Evolutionary conservation across 1,284 basidiomycete species (phyloP).

Genomic region (Chalciporus sp.): DNA sequence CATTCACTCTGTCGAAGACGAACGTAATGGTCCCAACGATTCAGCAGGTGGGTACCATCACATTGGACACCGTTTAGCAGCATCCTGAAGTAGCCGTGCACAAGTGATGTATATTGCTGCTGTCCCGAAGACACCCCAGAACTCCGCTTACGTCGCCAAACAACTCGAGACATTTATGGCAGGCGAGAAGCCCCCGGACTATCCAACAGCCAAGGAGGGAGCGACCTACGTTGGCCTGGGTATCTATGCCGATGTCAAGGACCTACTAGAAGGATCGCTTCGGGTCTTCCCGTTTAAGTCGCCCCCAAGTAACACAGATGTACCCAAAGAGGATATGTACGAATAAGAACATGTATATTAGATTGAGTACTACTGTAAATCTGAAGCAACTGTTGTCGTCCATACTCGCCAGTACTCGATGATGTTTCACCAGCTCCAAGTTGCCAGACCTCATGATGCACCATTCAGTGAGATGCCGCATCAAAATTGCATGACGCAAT

Average conservation of each 20-base stretch:
- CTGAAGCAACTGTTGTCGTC: too few relatives aligned
- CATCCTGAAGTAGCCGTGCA: background rate
- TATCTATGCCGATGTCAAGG: slow-evolving; percentile 23
- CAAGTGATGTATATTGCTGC: slow-evolving; percentile 83
- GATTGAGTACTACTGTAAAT: too few relatives aligned
- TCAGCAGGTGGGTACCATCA: slow-evolving; percentile 57
- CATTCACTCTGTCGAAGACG: slow-evolving; percentile 77
- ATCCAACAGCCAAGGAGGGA: slow-evolving; percentile 51
- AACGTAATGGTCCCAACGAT: slow-evolving; percentile 69
- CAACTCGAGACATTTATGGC: slow-evolving; percentile 67
- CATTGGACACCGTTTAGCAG: background rate
- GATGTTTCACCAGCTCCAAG: too few relatives aligned
- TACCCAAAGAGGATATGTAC: too few relatives aligned
- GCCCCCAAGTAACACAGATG: background rate
- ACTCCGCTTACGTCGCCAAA: slow-evolving; percentile 60
- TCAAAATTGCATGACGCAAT: too few relatives aligned
- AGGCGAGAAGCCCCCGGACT: slow-evolving; percentile 73
- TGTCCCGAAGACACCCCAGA: slow-evolving; percentile 69
- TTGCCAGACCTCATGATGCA: too few relatives aligned
- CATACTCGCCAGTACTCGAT: too few relatives aligned
- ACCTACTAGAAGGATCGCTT: slow-evolving; percentile 28
- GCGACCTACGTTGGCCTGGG: slow-evolving; percentile 25
- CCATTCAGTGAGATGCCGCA: too few relatives aligned
- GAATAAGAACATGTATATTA: too few relatives aligned
- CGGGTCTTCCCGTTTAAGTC: slow-evolving; percentile 32